Evolutionary conservation across 2,329 filamentous ascomycete species (phyloP), one percentile per base, ranked within the genome.

Genomic region (Clarireedia paspali): DNA sequence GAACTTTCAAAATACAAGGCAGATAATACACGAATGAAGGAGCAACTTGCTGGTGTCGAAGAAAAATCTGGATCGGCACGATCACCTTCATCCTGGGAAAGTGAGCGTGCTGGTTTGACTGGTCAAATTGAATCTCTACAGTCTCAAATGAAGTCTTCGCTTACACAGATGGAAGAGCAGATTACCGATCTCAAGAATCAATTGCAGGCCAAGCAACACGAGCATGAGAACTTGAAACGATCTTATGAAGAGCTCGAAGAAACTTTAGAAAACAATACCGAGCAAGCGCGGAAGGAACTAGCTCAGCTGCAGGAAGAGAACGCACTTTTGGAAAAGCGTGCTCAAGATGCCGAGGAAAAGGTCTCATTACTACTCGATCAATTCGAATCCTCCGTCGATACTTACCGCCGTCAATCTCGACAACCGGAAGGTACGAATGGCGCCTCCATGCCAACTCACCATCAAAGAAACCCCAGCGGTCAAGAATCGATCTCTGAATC

Each of bases 361-460:
- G 94, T 99, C 23, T 89, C 89, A 34, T 81, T 96, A 66, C 83
- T 99, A 50, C 83, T 99, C 12, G 91, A 97, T 70, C 92, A 97
- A 68, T 91, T 99, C 39, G 92, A 95, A 71, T 84, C 85, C 42
- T 95, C 90, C 4, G 94, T 99, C 15, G 91, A 94, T 72, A 95
- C 89, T 70, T 97, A 97, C 72, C 88, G 94, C 55, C 88, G 94
- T 42, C 90, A 81, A 57, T 85, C 82, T 64, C 79, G 85, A 40
- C 58, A 82, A 75, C 70, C 77, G 77, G 66, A 79, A 72, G 47
- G 80, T 75, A 47, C 75, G 56, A 73, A 75, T 51, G 74, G 72
- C 6, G 69, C 70, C 30, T 65, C 67, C n/a, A 65, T 61, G 26
- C 64, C 60, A 40, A 60, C 64, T 55, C 60, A 70, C 48, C 70